phyloP scores from a whole-genome alignment of 805 yeast genomes.

The Ogataea trehaloabstinens region DNA sequence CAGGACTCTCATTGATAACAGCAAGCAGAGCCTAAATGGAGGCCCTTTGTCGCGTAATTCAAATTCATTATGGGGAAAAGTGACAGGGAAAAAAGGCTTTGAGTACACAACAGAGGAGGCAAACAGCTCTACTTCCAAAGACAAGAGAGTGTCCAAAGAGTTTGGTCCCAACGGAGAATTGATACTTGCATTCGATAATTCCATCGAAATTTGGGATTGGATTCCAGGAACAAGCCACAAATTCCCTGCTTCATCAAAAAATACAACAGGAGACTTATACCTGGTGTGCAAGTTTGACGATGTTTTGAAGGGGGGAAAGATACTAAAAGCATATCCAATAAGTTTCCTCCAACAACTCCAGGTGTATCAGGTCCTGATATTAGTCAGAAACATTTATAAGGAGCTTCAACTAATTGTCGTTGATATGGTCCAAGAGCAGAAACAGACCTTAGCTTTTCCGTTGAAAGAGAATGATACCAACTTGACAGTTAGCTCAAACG shows the following conservation, averaged over 20 bases:
- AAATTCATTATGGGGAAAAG: constrained; percentile 16
- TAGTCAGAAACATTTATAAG: constrained; percentile 18
- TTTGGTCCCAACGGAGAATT: constrained; percentile 41
- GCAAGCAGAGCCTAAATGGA: neutral
- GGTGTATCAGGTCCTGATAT: constrained; percentile 21
- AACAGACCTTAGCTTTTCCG: constrained; percentile 3
- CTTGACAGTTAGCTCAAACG: constrained; percentile 10
- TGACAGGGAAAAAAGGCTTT: constrained; percentile 6
- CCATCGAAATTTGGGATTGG: constrained; percentile 43
- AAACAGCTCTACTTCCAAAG: neutral
- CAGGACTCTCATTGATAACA: neutral
- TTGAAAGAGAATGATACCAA: constrained; percentile 5
- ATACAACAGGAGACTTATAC: constrained; percentile 21
- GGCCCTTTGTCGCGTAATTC: constrained; percentile 13
- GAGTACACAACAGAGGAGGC: constrained; percentile 1
- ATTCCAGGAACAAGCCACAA: neutral
- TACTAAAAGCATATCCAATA: constrained; percentile 23
- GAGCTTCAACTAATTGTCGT: constrained; percentile 15
- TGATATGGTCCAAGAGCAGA: constrained; percentile 2
- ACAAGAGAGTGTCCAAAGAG: constrained; percentile 18
- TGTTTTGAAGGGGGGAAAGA: constrained; percentile 11
- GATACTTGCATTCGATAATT: constrained; percentile 25
- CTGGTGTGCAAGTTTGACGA: constrained; percentile 24
- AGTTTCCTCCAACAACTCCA: constrained; percentile 19
- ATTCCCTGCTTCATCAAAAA: constrained; percentile 13